phyloP scores from a whole-genome alignment of 345 rosid genomes.

The Stellera chamaejasme region DNA sequence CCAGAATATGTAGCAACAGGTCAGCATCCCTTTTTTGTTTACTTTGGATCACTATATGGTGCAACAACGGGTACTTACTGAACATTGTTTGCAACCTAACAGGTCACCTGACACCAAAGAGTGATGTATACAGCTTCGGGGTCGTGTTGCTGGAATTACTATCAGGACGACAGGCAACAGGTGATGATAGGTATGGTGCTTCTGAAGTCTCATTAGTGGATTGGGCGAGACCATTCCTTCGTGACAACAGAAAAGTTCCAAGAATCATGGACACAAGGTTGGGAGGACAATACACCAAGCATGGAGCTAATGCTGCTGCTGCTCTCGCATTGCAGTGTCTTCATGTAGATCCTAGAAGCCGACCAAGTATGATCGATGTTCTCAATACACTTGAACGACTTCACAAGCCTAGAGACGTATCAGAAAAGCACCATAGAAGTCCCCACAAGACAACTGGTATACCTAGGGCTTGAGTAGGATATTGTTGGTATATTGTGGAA shows the following conservation, averaged over 20 bases:
- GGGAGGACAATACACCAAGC: conserved; percentile 80
- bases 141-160: conserved; percentile 73
- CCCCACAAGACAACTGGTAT: conserved; percentile 12
- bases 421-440: conserved; percentile 15
- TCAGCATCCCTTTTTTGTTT: conserved; percentile 12
- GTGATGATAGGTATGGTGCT: conserved; percentile 33
- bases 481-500: too few species aligned
- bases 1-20: conserved; percentile 92
- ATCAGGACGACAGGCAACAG: conserved; percentile 61
- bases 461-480: neutral
- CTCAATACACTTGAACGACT: conserved; percentile 42
- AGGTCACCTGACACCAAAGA: conserved; percentile 90
- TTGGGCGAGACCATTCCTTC: conserved; percentile 77
- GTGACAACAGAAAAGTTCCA: conserved; percentile 46
- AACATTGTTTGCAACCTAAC: conserved; percentile 10
- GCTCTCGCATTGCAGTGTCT: conserved; percentile 71
- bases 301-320: conserved; percentile 66
- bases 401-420: conserved; percentile 15
- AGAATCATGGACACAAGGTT: conserved; percentile 85
- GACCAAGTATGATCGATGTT: conserved; percentile 60
- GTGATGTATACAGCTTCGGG: conserved; percentile 87
- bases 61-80: too few species aligned
- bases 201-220: conserved; percentile 65
- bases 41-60: too few species aligned
- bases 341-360: conserved; percentile 41